Base-by-base conservation (phyloP, 164 flowering plant species). In the Litsea cubeba region DNA sequence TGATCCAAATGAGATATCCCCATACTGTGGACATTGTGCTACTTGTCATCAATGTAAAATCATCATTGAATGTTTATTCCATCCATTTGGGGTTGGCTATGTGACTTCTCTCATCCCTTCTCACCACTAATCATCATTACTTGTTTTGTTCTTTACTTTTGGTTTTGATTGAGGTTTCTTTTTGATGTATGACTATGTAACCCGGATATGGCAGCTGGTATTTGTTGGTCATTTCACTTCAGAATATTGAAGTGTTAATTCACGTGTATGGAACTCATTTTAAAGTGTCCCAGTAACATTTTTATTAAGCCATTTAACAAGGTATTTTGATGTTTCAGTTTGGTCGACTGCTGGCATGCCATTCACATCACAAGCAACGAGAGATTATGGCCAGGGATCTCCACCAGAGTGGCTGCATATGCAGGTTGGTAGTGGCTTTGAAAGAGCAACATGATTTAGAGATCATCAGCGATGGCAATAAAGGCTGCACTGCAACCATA, bases 321-420 rank as follows among this genome's bases (percentile, higher is more conserved):
- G 60, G 17, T 54, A 14, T 66, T 68, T 60, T 58, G 75, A 6
- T 81, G 30, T 82, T 79, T 82, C 86, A 86, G 90, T 81, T 87
- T 67, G 81, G 79, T 51, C 72, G n/a, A 80, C 85, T 40, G 66
- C 88, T 57, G 87, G 85, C 49, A 83, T 88, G 86, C 74, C 87
- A 57, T 94, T 83, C 79, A 84, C 82, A 50, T 69, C 91, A 14
- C 98, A 89, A 83, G 81, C 84, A 74, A 70, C 87, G 7, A 85
- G 89, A 70, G 95, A 90, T 71, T 88, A 88, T 82, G 83, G 76
- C 58, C 88, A 80, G 74, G 92, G 87, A 73, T 77, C 90, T 32
- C 86, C 87, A 71, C 76, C 85, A 0, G 92, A 90, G 69, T 90
- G 96, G 94, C 85, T 95, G 68, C 97, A 91, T 74, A 93, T 91